These are phyloP conservation scores for Diaporthe velutina DNA, from an alignment of 2,329 filamentous ascomycete genomes.

Conservation along the genomic window DNA sequence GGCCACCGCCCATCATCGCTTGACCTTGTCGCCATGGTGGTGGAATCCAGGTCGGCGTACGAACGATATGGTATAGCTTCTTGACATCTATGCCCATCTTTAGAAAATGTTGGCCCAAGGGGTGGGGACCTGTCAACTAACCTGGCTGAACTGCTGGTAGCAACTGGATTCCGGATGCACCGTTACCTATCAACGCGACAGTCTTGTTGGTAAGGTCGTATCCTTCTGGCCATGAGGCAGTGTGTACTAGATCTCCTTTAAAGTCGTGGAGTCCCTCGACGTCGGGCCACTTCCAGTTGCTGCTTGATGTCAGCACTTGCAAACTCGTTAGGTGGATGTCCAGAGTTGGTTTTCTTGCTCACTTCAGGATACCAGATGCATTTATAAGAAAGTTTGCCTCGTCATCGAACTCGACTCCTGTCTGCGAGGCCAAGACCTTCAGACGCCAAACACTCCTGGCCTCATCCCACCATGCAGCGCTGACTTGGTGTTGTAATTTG, in stretches of 20 bases:
- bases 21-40: constrained; percentile 52
- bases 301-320: constrained; percentile 42
- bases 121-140: constrained; percentile 42
- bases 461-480: constrained; percentile 60
- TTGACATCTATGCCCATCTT: constrained; percentile 46
- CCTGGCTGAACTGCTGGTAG: constrained; percentile 62
- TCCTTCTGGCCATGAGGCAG: constrained; percentile 64
- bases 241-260: constrained; percentile 64
- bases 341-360: constrained; percentile 42
- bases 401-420: constrained; percentile 56
- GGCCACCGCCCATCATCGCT: constrained; percentile 52
- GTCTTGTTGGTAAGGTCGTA: constrained; percentile 64
- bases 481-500: constrained; percentile 57
- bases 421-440: constrained; percentile 53
- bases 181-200: constrained; percentile 69
- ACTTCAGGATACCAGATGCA: constrained; percentile 67
- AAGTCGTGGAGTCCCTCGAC: constrained; percentile 61
- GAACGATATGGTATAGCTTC: constrained; percentile 54
- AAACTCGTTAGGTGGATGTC: constrained; percentile 20
- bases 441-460: constrained; percentile 57
- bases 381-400: constrained; percentile 63
- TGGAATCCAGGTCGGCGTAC: constrained; percentile 57
- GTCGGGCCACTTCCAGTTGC: constrained; percentile 66
- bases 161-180: constrained; percentile 67
- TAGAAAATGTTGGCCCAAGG: not conserved